A percentile compares a stretch with the other conserved stretches of the same genome.
These are phyloP conservation scores for Rhodotorula sp. DNA, from an alignment of 1,284 basidiomycete species.

Conservation along the genomic window DNA sequence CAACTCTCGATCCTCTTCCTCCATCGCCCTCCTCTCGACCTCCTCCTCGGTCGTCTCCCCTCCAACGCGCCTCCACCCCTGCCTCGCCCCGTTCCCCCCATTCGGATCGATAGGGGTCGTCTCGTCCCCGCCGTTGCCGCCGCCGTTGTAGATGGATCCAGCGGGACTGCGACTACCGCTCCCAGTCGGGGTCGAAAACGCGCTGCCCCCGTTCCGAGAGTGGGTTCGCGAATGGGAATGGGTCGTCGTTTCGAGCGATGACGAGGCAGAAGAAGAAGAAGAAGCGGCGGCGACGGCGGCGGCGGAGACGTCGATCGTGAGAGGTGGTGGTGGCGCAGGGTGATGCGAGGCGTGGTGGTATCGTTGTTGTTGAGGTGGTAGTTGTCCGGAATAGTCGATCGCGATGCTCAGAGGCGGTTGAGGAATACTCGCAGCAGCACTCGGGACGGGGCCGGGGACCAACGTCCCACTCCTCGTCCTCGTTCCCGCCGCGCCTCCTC, in stretches of 20 bases:
- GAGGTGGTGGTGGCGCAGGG: background rate
- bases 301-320: background rate
- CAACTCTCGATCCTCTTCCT: constrained; percentile 34
- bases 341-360: background rate
- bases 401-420: constrained; percentile 3
- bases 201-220: too few relatives aligned
- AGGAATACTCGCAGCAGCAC: background rate
- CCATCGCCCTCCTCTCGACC: constrained; percentile 6
- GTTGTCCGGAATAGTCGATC: background rate
- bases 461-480: constrained; percentile 5
- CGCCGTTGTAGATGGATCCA: background rate
- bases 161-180: background rate
- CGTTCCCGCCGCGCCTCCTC: background rate
- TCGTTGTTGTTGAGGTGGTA: background rate
- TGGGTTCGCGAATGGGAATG: background rate
- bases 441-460: background rate
- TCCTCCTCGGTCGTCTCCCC: constrained; percentile 21
- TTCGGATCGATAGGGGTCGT: background rate
- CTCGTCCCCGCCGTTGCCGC: background rate
- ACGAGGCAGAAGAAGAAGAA: background rate
- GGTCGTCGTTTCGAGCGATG: background rate
- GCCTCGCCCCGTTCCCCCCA: background rate
- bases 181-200: background rate
- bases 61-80: constrained; percentile 30
- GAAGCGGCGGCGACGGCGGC: background rate